A percentile compares a stretch with the other conserved stretches of the same genome.
Conservation (phyloP, 2,329 filamentous ascomycete species). For the Parastagonospora avenae region DNA sequence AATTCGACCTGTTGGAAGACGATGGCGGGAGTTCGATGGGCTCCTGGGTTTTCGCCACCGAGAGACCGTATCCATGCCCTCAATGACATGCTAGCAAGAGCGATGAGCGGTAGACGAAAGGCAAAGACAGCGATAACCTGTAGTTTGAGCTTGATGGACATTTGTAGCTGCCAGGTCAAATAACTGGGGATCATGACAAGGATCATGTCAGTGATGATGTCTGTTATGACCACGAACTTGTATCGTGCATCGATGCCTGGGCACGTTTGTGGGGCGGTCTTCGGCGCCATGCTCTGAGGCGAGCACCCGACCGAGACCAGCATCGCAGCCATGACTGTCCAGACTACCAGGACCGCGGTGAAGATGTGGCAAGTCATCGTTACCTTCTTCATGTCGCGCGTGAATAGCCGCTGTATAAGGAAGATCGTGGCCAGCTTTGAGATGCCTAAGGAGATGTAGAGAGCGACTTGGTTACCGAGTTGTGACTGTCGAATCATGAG, state of each 20-base stretch:
- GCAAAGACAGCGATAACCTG: slow-evolving; percentile 35
- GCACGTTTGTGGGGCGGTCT: slow-evolving; percentile 16
- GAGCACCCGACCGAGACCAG: slow-evolving; percentile 30
- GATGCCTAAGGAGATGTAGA: slow-evolving; percentile 31
- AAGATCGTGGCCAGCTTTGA: slow-evolving; percentile 34
- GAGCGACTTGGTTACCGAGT: slow-evolving; percentile 23
- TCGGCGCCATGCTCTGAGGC: slow-evolving; percentile 17
- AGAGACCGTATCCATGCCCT: slow-evolving; percentile 15
- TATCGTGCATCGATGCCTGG: slow-evolving; percentile 22
- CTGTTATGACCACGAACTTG: slow-evolving; percentile 20
- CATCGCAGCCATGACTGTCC: slow-evolving; percentile 26
- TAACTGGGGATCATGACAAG: slow-evolving; percentile 28
- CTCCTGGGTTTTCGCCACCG: slow-evolving; percentile 19
- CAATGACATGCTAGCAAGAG: slow-evolving; percentile 17
- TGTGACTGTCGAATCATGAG: slow-evolving; percentile 11
- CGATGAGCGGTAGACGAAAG: slow-evolving; percentile 24
- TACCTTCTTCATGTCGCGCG: slow-evolving; percentile 28
- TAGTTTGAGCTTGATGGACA: slow-evolving; percentile 28
- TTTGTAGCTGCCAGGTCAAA: slow-evolving; percentile 33
- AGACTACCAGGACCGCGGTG: slow-evolving; percentile 16
- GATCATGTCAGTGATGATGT: slow-evolving; percentile 27
- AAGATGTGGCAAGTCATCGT: slow-evolving; percentile 30
- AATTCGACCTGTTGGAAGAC: slow-evolving; percentile 29
- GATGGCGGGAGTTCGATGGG: slow-evolving; percentile 20
- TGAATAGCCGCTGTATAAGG: slow-evolving; percentile 36